Percentiles rank a stretch among this genome's conserved stretches.
Conservation (phyloP, 805 yeast genomes). For the Candida oleophila region DNA sequence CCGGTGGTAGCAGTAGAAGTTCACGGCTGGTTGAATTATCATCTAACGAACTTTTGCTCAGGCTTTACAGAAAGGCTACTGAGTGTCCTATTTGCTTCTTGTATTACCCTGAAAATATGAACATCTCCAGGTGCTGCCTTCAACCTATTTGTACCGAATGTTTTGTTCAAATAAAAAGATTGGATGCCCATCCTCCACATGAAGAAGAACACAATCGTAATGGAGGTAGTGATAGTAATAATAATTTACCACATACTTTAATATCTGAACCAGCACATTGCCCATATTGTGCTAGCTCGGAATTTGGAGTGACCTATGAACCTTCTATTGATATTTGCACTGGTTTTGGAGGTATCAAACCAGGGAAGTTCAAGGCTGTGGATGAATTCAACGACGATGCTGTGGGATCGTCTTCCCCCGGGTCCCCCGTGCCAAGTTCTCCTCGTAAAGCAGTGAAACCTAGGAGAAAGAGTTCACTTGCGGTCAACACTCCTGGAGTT, state of each 20-base stretch:
- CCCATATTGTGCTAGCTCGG: constrained; percentile 88
- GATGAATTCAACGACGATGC: constrained; percentile 1
- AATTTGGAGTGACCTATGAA: constrained; percentile 82
- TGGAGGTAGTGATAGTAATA: constrained; percentile 23
- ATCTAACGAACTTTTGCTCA: constrained; percentile 47
- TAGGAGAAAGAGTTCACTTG: constrained; percentile 46
- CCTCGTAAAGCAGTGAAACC: constrained; percentile 4
- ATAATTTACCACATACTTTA: constrained; percentile 51
- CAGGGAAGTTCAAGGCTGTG: constrained; percentile 36
- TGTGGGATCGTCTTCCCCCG: not conserved
- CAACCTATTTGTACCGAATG: constrained; percentile 96
- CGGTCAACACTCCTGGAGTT: constrained; percentile 67
- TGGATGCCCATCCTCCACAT: constrained; percentile 93
- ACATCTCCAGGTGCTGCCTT: constrained; percentile 81
- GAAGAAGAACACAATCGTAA: constrained; percentile 43
- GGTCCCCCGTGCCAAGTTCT: not conserved
- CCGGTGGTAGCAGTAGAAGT: not conserved
- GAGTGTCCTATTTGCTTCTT: constrained; percentile 97
- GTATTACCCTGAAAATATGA: constrained; percentile 75
- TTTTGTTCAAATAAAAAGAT: constrained; percentile 89
- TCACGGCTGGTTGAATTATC: constrained; percentile 28
- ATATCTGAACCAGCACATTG: constrained; percentile 87
- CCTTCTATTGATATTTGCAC: constrained; percentile 54
- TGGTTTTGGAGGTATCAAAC: constrained; percentile 57
- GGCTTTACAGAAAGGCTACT: constrained; percentile 62